These are phyloP conservation scores for Zygoascus tannicola DNA, from an alignment of 805 yeast species.

Conservation along the genomic window DNA sequence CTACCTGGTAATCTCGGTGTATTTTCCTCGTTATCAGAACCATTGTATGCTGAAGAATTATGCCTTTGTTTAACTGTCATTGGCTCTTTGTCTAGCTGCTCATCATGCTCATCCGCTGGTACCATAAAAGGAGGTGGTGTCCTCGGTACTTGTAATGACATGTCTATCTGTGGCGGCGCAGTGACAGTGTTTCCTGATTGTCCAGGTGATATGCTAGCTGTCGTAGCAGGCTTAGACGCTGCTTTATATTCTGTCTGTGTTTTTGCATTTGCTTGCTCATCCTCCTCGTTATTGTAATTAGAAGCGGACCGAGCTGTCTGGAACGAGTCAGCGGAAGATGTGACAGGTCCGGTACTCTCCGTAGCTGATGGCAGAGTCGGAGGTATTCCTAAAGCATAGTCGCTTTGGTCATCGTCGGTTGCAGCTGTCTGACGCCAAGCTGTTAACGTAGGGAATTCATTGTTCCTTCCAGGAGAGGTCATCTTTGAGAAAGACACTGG, in stretches of 20 bases:
- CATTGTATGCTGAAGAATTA: background rate
- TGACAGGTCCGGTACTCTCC: slow-evolving; percentile 3
- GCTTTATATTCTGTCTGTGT: background rate
- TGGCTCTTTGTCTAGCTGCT: background rate
- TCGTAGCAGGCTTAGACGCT: background rate
- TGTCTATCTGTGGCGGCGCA: background rate
- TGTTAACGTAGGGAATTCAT: background rate
- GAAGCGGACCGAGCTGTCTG: slow-evolving; percentile 11
- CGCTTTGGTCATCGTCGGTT: slow-evolving; percentile 5
- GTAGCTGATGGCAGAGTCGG: background rate
- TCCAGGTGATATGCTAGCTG: background rate
- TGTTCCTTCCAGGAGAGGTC: background rate
- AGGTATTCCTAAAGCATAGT: slow-evolving; percentile 4
- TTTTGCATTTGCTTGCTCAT: background rate
- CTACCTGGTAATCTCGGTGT: background rate
- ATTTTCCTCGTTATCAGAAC: background rate
- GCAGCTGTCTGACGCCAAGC: slow-evolving; percentile 1
- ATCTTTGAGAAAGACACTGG: background rate
- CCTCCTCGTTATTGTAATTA: background rate
- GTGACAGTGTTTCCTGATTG: background rate
- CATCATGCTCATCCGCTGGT: background rate
- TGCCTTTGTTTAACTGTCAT: background rate
- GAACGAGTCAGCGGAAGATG: slow-evolving; percentile 15
- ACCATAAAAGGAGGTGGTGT: background rate
- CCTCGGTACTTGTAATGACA: background rate